Base-by-base conservation (phyloP, 768 basidiomycete genomes). In the Boletus reticulatus region DNA sequence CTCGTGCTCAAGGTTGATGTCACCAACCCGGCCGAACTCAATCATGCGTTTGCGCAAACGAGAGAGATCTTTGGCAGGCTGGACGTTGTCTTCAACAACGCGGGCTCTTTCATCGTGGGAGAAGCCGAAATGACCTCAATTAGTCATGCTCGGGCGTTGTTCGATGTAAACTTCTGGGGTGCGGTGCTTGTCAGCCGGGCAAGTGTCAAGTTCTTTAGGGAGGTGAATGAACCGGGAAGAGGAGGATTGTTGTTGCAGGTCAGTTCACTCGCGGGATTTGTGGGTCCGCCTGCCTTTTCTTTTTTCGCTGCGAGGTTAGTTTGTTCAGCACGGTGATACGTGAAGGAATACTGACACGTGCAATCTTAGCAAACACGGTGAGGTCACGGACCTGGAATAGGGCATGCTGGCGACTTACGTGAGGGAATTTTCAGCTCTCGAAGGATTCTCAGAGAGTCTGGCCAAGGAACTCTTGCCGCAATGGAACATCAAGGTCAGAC, bases 401-500 rank as follows among this genome's bases (percentile, higher is more conserved):
- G 1, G 2, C 0, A 17, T 4, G 13, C 17, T 12, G 42, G n/a
- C 9, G 19, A 38, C 55, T 53, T 12, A 58, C 38, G 17, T 17
- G 7, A 6, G 16, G 32, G 32, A 6, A 50, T 20, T 5, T 31
- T 7, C 46, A 75, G 73, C 73, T 0, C 29, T 75, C 1, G 75
- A 77, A 45, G 73, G 69, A 3, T 63, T 74, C 45, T 71, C 67
- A 2, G 66, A 73, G 52, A 49, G 69, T 4, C 53, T 78, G 6
- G 59, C 65, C 1, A 64, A 63, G 39, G 78, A 80, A 48, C 38
- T 79, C 41, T 64, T 67, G 17, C 76, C 75, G 1, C 62, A 62
- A 13, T 80, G 79, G 77, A 79, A 78, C 53, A 78, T 78, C 61
- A 59, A 52, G 52, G 59, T 59, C 5, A 22, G 56, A 17, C 3